phyloP scores from a whole-genome alignment of 2,329 filamentous ascomycete species.

The Aspergillus neotritici region DNA sequence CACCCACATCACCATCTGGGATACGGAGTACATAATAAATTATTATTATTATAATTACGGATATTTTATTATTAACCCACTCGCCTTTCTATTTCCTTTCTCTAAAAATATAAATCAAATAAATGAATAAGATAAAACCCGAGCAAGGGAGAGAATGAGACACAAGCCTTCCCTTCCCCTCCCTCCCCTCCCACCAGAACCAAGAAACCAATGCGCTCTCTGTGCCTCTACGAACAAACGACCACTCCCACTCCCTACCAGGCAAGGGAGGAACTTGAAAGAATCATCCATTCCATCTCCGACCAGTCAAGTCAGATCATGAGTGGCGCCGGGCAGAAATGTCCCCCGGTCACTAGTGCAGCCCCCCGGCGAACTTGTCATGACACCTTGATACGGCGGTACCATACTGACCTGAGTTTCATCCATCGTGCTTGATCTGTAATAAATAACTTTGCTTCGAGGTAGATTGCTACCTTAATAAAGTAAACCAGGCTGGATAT shows the following conservation, averaged over 20 bases:
- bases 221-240: too few species aligned
- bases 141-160: background rate
- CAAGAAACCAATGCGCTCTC: too few species aligned
- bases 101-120: too few species aligned
- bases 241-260: too few species aligned
- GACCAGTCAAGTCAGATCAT: background rate
- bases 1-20: background rate
- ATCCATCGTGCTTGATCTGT: background rate
- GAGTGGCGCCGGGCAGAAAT: background rate
- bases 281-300: background rate
- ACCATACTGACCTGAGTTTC: background rate
- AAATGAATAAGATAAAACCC: too few species aligned
- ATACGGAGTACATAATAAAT: background rate
- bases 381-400: background rate
- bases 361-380: constrained; percentile 7
- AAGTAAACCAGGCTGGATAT: too few species aligned
- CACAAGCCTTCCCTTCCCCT: background rate
- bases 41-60: too few species aligned
- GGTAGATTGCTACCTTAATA: background rate
- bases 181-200: too few species aligned
- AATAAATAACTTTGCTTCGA: background rate
- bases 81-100: too few species aligned
- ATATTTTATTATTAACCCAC: too few species aligned
- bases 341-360: constrained; percentile 8
- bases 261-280: background rate